Evolutionary conservation across 192 early-diverging fungal species (phyloP).

Genomic region (Podila horticola): DNA sequence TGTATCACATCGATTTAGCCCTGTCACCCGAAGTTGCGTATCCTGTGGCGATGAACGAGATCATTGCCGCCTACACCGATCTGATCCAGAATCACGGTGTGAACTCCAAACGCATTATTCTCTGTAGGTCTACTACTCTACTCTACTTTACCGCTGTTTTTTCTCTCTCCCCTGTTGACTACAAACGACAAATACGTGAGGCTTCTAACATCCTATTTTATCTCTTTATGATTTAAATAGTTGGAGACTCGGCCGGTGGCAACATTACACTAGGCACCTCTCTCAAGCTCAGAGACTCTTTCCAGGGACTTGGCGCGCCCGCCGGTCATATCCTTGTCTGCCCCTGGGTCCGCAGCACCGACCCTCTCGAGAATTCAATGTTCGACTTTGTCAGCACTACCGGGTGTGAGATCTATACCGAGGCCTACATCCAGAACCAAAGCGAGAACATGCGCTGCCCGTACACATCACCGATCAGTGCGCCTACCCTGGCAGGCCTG

Average conservation of each 20-base stretch:
- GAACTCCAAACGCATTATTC: conserved; percentile 13
- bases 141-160: background rate
- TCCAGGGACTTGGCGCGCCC: conserved; percentile 6
- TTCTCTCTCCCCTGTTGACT: background rate
- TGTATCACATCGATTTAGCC: conserved; percentile 4
- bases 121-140: conserved; percentile 13
- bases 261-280: conserved; percentile 18
- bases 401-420: conserved; percentile 17
- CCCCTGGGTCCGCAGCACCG: conserved; percentile 25
- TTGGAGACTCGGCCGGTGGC: conserved; percentile 41
- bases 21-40: conserved; percentile 32
- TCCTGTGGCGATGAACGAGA: conserved; percentile 29
- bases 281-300: conserved; percentile 23
- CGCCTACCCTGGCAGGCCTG: conserved; percentile 9
- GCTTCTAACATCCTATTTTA: background rate
- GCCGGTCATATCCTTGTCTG: conserved; percentile 22
- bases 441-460: background rate
- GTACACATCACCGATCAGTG: conserved; percentile 15
- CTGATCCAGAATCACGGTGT: conserved; percentile 18
- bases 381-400: conserved; percentile 27
- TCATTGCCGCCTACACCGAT: conserved; percentile 19
- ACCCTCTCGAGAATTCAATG: conserved; percentile 13
- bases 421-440: conserved; percentile 21
- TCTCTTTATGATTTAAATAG: background rate
- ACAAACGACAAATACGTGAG: background rate